phyloP scores from a whole-genome alignment of 2,329 filamentous ascomycete species.

The Fusarium circinatum region DNA sequence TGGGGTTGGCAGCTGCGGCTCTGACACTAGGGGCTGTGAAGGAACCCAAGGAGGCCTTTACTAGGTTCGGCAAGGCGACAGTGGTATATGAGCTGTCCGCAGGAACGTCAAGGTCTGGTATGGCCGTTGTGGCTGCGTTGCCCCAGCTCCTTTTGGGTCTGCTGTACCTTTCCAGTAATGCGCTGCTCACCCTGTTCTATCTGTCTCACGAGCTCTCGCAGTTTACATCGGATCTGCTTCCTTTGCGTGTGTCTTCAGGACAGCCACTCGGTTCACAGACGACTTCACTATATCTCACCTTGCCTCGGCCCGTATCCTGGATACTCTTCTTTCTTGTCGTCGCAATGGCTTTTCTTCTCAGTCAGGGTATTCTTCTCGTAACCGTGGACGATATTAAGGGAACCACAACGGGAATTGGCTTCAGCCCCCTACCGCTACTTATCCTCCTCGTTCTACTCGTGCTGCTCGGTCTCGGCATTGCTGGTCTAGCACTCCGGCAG shows the following conservation, averaged over 20 bases:
- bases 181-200: slow-evolving; percentile 59
- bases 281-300: slow-evolving; percentile 60
- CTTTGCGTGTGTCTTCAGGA: slow-evolving; percentile 59
- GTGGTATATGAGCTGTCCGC: slow-evolving; percentile 48
- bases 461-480: slow-evolving; percentile 47
- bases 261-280: slow-evolving; percentile 57
- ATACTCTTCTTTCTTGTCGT: slow-evolving; percentile 56
- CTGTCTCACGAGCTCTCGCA: slow-evolving; percentile 62
- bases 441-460: slow-evolving; percentile 54
- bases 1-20: slow-evolving; percentile 52
- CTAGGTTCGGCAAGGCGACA: slow-evolving; percentile 52
- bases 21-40: slow-evolving; percentile 51
- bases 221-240: slow-evolving; percentile 49
- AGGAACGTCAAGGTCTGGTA: slow-evolving; percentile 41
- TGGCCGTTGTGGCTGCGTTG: slow-evolving; percentile 55
- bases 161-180: slow-evolving; percentile 60
- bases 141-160: slow-evolving; percentile 60
- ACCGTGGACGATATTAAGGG: slow-evolving; percentile 43
- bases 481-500: slow-evolving; percentile 54
- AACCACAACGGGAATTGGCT: slow-evolving; percentile 48
- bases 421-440: slow-evolving; percentile 57
- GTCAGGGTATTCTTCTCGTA: slow-evolving; percentile 55
- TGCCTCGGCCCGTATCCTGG: slow-evolving; percentile 59
- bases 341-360: slow-evolving; percentile 58
- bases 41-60: slow-evolving; percentile 45